These are phyloP conservation scores for Chaetomium cochliodes DNA, from an alignment of 495 filamentous ascomycete genomes.

Conservation along the genomic window DNA sequence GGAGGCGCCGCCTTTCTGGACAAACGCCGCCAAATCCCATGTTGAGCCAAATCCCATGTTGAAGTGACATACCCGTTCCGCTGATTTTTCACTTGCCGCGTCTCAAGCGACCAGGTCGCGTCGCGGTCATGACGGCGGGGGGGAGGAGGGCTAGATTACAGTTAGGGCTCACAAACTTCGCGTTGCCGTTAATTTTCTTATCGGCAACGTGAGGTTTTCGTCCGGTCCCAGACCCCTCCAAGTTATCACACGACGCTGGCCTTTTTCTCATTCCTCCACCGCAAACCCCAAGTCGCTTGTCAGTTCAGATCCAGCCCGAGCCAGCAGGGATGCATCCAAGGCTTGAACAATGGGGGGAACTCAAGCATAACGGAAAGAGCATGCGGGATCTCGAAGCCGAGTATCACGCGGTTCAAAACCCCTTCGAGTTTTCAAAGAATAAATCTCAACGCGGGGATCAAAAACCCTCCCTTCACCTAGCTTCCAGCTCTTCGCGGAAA, in stretches of 20 bases:
- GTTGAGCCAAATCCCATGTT: not conserved
- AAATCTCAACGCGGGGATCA: not conserved
- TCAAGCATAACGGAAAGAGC: not conserved
- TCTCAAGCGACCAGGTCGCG: not conserved
- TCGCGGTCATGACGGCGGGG: not conserved
- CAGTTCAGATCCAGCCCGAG: no score
- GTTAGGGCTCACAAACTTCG: not conserved
- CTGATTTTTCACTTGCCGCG: not conserved
- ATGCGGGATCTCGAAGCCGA: not conserved
- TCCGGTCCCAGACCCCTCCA: not conserved
- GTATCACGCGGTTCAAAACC: not conserved
- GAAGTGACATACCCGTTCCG: not conserved
- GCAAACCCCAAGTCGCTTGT: not conserved
- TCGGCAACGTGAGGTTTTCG: not conserved
- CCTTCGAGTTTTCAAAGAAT: not conserved
- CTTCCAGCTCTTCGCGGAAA: not conserved
- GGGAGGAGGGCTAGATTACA: not conserved
- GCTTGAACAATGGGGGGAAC: slow-evolving; percentile 2
- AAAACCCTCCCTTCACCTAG: not conserved
- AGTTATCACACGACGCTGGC: not conserved
- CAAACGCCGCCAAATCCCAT: not conserved
- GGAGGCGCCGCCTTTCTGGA: no score
- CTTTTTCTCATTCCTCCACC: not conserved
- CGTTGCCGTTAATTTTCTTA: not conserved
- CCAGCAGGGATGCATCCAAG: not conserved